Base-by-base conservation (phyloP, 441 rosid species). In the Gossypium trilobum region DNA sequence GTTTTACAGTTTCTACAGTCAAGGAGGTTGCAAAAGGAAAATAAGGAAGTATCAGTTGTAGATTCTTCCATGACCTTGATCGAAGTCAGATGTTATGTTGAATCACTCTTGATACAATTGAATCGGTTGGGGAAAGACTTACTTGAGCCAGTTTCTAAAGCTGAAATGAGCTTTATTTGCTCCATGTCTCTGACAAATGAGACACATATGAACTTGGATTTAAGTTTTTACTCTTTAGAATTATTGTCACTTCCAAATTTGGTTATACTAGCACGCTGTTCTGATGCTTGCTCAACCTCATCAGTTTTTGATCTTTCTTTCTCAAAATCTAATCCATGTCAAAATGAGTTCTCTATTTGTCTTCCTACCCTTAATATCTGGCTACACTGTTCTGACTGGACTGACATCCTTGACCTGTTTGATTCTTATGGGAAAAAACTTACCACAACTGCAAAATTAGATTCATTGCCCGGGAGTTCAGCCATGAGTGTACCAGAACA, bases 341-440 rank as follows among this genome's bases (percentile, higher is more conserved):
- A 65, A 64, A 79, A 74, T 73, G 82, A 80, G 75, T 57, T 95
- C 75, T 72, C 71, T 67, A 65, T 95, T 72, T 82, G 84, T 78
- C 87, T 91, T 75, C 99, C 99, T 73, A 82, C 89, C 79, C 83
- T 92, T 67, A 84, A 86, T 78, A 69, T 95, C 76, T 95, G 97
- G 97, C 79, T 95, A 25, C 89, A 92, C 78, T 70, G 72, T 74
- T 62, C 73, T 50, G 88, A 87, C 70, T 95, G 97, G 97, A 78
- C 73, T 61, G 78, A 73, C 73, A 76, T 90, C 69, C 74, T 85
- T 81, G 87, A 85, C 72, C 74, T 83, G 72, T 75, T 50, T 25
- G 73, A 74, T 78, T 81, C 85, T 29, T 82, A 74, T 77, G 75
- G 81, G 73, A 77, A 76, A 79, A 80, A 77, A 80, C 74, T 83